phyloP scores from a whole-genome alignment of 495 filamentous ascomycete species.

The Neurospora discreta region DNA sequence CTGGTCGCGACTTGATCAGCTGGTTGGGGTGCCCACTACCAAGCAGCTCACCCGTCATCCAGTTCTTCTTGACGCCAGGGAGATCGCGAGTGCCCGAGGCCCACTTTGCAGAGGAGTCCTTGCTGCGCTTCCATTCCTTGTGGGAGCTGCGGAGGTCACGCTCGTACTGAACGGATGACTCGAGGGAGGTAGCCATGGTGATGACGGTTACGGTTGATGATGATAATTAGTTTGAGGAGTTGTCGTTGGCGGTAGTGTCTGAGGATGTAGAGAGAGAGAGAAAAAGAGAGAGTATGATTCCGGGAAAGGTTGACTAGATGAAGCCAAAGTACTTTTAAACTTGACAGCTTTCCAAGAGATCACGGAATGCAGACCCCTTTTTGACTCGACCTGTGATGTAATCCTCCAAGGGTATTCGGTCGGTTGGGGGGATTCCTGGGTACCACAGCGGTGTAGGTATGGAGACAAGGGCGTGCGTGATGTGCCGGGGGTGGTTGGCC shows the following conservation, averaged over 20 bases:
- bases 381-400: neutral
- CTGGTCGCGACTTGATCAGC: conserved; percentile 21
- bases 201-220: neutral
- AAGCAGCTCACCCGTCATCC: conserved; percentile 1
- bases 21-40: conserved; percentile 9
- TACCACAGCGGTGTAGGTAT: neutral
- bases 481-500: neutral
- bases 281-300: neutral
- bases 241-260: neutral
- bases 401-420: neutral
- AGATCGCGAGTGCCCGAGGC: conserved; percentile 19
- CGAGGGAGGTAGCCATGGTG: conserved; percentile 11
- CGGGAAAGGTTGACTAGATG: neutral
- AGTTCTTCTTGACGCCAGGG: conserved; percentile 12
- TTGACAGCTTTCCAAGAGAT: neutral
- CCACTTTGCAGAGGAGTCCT: conserved; percentile 33
- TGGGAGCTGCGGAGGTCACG: conserved; percentile 34
- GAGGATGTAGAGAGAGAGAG: neutral
- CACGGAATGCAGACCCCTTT: neutral
- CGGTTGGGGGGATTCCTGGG: neutral
- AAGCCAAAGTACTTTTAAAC: neutral
- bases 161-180: conserved; percentile 14
- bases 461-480: neutral
- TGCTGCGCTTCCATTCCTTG: conserved; percentile 33
- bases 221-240: too few relatives aligned